Percentiles rank a stretch among this genome's conserved stretches.
phyloP scores from a whole-genome alignment of 2,329 filamentous ascomycete species.

The Helotiales sp. region DNA sequence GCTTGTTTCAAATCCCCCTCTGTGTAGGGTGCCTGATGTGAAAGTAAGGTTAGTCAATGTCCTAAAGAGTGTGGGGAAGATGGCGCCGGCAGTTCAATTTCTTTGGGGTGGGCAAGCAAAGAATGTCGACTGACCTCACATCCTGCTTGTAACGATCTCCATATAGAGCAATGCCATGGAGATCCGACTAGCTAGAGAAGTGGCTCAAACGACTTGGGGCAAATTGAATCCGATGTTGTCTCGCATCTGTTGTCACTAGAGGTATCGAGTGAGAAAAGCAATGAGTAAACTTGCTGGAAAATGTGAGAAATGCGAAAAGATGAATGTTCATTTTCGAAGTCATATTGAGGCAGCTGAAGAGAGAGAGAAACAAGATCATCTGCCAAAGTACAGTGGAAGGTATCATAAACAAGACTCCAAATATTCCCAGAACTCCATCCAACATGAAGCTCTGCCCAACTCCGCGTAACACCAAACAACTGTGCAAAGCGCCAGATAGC shows the following conservation, averaged over 20 bases:
- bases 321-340: background rate
- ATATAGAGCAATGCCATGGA: too few relatives aligned
- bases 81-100: background rate
- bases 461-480: background rate
- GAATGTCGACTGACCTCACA: too few relatives aligned
- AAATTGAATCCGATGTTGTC: too few relatives aligned
- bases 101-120: too few relatives aligned
- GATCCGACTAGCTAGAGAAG: too few relatives aligned
- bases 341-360: background rate
- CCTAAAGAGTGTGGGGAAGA: background rate
- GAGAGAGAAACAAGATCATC: background rate
- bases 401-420: background rate
- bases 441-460: background rate
- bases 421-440: background rate
- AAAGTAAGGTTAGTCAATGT: background rate
- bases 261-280: too few relatives aligned
- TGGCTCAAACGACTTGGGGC: too few relatives aligned
- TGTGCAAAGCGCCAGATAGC: conserved; percentile 8
- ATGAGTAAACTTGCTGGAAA: too few relatives aligned
- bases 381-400: background rate
- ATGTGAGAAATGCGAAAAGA: background rate
- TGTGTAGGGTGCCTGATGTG: background rate
- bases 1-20: background rate
- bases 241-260: too few relatives aligned
- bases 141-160: too few relatives aligned